Evolutionary conservation across 83 land plant genomes (phyloP), one percentile per base, ranked within the genome.

Genomic region (Thuja plicata): DNA sequence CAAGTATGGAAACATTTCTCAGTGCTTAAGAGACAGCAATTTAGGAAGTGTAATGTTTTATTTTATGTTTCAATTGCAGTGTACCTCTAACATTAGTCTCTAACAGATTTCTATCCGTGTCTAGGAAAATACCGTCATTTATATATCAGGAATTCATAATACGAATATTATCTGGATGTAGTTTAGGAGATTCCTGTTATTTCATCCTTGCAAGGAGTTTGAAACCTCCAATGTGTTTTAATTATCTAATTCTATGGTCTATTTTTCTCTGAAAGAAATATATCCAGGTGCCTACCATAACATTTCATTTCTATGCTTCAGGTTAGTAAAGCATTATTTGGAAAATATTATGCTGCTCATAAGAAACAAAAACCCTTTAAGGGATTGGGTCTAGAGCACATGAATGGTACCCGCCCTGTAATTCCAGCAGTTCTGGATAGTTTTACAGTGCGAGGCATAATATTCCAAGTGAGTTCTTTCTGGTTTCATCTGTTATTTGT

Each of bases 281-380:
- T 85, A 85, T 50, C 30, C 54, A 11, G 62, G 16, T 15, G 38
- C 3, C 35, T 32, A 37, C 62, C n/a, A 40, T 85, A 13, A 85
- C 62, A 54, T 52, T 24, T 45, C n/a, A 50, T 17, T 24, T 52
- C 30, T 54, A 37, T 57, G 35, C 17, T 50, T 60, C 91, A 98
- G 99, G 97, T 98, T 38, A 98, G 99, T 93, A 96, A 96, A 92
- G 95, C 95, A 30, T 94, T 97, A 37, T 87, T 94, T 34, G 93
- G 90, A 57, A 96, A 96, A 38, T 97, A 92, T 89, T 19, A 89
- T 34, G 86, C 94, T 52, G 91, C 89, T 45, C 92, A 91, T 74
- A 95, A 88, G 92, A 94, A 90, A 89, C 91, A 94, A 34, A 90
- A 87, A 76, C 95, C 98, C 17, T 90, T 96, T 32, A 91, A 92